Evolutionary conservation across 768 basidiomycete species (phyloP), one percentile per base, ranked within the genome.

Genomic region (Exsudoporus frostii): DNA sequence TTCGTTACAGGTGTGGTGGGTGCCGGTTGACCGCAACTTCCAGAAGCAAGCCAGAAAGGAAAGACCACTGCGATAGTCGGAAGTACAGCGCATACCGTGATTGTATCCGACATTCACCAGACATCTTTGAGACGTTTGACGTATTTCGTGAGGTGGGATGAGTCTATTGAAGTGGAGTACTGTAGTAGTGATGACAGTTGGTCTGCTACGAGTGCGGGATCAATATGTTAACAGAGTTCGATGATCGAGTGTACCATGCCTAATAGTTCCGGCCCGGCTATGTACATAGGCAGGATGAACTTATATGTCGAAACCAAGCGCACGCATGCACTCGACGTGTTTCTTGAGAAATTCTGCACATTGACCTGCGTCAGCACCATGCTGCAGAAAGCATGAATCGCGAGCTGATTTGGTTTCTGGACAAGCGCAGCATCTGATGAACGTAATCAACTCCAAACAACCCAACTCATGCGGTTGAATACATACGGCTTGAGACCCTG

Each of bases 401-500:
- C 97, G 81, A n/a, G 79, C 80, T 2, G 86, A 81, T 70, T 98
- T 98, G 3, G 94, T 96, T 62, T 92, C 80, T 2, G 93, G 94
- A 66, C 96, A 98, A 39, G 95, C 96, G 65, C 96, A 98, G 62
- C 96, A 98, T 62, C 96, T 98, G 56, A 46, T 13, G 37, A 49
- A 51, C 10, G 25, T 9, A 5, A 19, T 66, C 27, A 59, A 17
- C 24, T 14, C 4, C 13, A 15, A 49, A 17, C 8, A 14, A 22
- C 1, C 1, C 5, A 19, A 19, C 2, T 4, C 9, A 33, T 27
- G 9, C 19, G 25, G 44, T 32, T 17, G 20, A 9, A 15, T 14
- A 76, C 92, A 54, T 68, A 97, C 96, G 96, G 90, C 69, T 98
- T 99, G 48, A 97, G 73, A n/a, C 94, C 94, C 63, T 93, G 65